Conservation (phyloP, 140 eudicot species). For the Stevia rebaudiana region DNA sequence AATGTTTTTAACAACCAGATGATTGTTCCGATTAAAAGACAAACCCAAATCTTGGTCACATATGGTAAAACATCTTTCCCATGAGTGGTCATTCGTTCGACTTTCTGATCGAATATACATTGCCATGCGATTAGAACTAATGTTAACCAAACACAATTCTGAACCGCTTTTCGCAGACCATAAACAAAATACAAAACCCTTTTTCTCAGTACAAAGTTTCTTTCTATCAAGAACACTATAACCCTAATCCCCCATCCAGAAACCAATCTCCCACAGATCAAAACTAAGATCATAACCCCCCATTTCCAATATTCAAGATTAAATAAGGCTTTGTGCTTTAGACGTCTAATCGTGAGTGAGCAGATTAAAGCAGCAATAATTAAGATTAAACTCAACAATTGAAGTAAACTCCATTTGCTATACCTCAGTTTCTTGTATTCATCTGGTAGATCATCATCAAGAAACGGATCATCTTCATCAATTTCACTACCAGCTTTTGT, state of each 20-base stretch:
- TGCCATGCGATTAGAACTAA: slow-evolving; percentile 50
- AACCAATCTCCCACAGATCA: slow-evolving; percentile 79
- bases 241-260: slow-evolving; percentile 74
- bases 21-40: slow-evolving; percentile 41
- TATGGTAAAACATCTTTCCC: slow-evolving; percentile 36
- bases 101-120: slow-evolving; percentile 28
- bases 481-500: slow-evolving; percentile 54
- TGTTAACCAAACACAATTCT: slow-evolving; percentile 41
- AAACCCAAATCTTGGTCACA: slow-evolving; percentile 35
- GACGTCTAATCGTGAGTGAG: slow-evolving; percentile 36
- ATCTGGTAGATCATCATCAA: slow-evolving; percentile 79
- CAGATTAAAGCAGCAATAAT: slow-evolving; percentile 54
- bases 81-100: slow-evolving; percentile 8
- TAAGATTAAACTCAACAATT: slow-evolving; percentile 50
- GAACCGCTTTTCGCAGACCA: slow-evolving; percentile 39
- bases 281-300: slow-evolving; percentile 63
- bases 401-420: slow-evolving; percentile 44
- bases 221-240: slow-evolving; percentile 51
- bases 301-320: slow-evolving; percentile 68
- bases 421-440: slow-evolving; percentile 57
- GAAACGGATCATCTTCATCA: slow-evolving; percentile 89
- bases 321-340: slow-evolving; percentile 23
- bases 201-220: slow-evolving; percentile 60
- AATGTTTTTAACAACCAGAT: slow-evolving; percentile 42
- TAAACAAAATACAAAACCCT: slow-evolving; percentile 64